Evolutionary conservation across 2,329 filamentous ascomycete genomes (phyloP).

Genomic region (Graphilbum ipis-grandicollis): DNA sequence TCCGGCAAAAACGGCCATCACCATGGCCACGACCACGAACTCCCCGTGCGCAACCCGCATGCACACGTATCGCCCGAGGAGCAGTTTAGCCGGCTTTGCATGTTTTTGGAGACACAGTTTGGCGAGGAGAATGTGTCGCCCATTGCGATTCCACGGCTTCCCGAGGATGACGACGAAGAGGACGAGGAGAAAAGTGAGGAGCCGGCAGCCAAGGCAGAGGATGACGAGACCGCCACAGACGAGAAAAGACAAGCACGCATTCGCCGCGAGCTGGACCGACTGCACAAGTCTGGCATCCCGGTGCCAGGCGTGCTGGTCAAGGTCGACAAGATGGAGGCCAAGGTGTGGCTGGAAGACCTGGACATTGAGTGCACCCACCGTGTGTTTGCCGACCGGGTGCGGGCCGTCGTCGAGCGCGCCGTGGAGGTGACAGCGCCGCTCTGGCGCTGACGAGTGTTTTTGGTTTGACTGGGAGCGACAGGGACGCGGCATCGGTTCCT

Average conservation of each 20-base stretch:
- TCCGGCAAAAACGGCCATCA: constrained; percentile 34
- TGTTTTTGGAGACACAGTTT: constrained; percentile 96
- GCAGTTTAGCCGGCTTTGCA: constrained; percentile 68
- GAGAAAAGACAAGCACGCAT: constrained; percentile 20
- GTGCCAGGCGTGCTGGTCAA: constrained; percentile 77
- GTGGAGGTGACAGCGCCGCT: constrained; percentile 74
- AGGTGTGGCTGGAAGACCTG: constrained; percentile 80
- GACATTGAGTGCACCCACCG: constrained; percentile 75
- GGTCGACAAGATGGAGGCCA: constrained; percentile 74
- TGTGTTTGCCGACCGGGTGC: constrained; percentile 66
- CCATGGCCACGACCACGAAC: constrained; percentile 25
- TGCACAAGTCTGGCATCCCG: constrained; percentile 73
- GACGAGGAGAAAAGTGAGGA: constrained; percentile 20
- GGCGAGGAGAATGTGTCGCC: constrained; percentile 67
- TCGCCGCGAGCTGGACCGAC: constrained; percentile 53
- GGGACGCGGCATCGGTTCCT: too few relatives aligned
- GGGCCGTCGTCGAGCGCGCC: constrained; percentile 76
- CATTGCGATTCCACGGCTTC: constrained; percentile 47
- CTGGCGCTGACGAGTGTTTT: constrained; percentile 40
- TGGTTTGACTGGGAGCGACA: too few relatives aligned
- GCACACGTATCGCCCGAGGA: constrained; percentile 54
- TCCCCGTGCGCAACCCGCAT: constrained; percentile 50
- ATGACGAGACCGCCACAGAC: constrained; percentile 18
- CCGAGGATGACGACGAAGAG: constrained; percentile 17
- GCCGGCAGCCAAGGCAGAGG: constrained; percentile 17